phyloP scores from a whole-genome alignment of 805 yeast genomes.

The Limtongia smithiae region DNA sequence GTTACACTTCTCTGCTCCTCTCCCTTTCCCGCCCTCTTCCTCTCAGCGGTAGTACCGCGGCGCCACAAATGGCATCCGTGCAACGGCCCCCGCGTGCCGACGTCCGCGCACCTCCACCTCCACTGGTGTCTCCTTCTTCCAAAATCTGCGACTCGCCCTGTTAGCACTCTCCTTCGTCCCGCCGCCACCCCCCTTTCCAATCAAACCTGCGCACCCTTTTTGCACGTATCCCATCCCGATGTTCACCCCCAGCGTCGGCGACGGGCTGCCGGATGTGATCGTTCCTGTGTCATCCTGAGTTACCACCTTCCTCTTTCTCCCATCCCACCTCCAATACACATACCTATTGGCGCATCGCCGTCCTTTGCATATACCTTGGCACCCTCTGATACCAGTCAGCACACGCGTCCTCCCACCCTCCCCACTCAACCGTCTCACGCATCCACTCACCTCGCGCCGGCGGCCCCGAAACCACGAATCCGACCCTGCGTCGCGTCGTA shows the following conservation, averaged over 20 bases:
- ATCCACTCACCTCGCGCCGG: constrained; percentile 64
- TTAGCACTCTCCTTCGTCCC: constrained; percentile 48
- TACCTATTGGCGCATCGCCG: no score
- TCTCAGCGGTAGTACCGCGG: constrained; percentile 58
- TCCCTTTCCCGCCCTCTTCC: no score
- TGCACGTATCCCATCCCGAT: constrained; percentile 84
- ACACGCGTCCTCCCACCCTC: no score
- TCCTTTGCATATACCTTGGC: constrained; percentile 2
- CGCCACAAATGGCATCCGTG: constrained; percentile 80
- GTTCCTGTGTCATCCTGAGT: constrained; percentile 42
- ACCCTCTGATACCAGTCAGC: no score
- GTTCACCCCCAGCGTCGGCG: constrained; percentile 70
- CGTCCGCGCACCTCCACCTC: constrained; percentile 81
- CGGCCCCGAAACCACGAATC: constrained; percentile 72
- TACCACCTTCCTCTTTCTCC: no score
- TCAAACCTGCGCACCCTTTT: constrained; percentile 12
- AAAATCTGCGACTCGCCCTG: constrained; percentile 32
- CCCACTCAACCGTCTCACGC: background rate
- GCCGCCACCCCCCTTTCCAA: background rate
- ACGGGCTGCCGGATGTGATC: constrained; percentile 60
- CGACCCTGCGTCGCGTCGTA: constrained; percentile 64
- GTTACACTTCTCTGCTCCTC: no score
- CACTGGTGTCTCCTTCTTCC: constrained; percentile 71
- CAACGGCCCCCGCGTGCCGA: constrained; percentile 66
- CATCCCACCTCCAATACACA: no score